Base-by-base conservation (phyloP, 192 early-diverging fungal genomes). In the Entomortierella parvispora region DNA sequence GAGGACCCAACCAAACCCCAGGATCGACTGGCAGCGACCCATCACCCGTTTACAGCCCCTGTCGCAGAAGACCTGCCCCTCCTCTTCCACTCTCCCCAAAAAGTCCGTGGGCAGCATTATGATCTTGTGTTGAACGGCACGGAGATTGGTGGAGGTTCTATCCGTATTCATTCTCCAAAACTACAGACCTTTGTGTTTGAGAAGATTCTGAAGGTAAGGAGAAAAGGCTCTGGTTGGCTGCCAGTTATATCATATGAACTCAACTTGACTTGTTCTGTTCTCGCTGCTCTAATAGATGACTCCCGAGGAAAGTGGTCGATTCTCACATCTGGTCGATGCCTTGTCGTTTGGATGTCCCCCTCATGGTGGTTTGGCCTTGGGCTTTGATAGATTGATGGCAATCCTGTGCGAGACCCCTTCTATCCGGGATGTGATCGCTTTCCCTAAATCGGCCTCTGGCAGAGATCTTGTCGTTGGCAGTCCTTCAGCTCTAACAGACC, bases 31-130 rank as follows among this genome's bases (percentile, higher is more conserved):
- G 76, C 83, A 12, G 83, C 96, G 22, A 97, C 94, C 0, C 96
- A 97, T 75, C 94, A 97, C 75, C 96, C 96, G 4, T 97, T 97
- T 69, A 97, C 96, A 3, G 92, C 96, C 2, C 94, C 93, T 2
- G 74, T 84, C 5, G 69, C 83, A 3, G 81, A 90, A n/a, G 90
- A 95, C 62, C 71, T 93, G n/a, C 68, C 83, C 11, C 62, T 93
- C 23, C 63, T 97, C 6, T 70, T 71, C 25, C 84, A 69, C 3
- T 69, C 89, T 40, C 93, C 93, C 11, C 85, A 81, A 68, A 86
- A 87, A 69, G 86, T 86, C 32, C 74, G 85, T 2, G 95, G 92
- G 14, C 93, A 94, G 79, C 94, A 95, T 80, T 96, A 96, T 65
- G 95, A 97, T 70, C 71, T 97, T 50, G 93, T 97, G 0, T 80